Base-by-base conservation (phyloP, 1,284 basidiomycete genomes). In the Volvariella volvacea region DNA sequence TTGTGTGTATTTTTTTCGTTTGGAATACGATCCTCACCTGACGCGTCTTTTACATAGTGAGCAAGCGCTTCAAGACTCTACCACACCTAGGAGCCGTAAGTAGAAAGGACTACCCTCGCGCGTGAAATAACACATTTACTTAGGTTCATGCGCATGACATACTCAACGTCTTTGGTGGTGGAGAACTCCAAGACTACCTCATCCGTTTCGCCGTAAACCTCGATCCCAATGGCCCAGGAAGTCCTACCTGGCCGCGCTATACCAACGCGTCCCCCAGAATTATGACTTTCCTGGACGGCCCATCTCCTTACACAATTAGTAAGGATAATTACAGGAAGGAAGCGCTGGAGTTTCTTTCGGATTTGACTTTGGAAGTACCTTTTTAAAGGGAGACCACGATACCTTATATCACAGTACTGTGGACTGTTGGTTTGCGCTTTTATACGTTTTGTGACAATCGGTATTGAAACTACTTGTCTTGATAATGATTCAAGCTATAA, bases 171-270 rank as follows among this genome's bases (percentile, higher is more conserved):
- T 40, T 30, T n/a, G 19, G 4, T 17, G 38, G 38, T 9, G 25
- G 22, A 21, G 21, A 21, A 22, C 33, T 42, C 39, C 2, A 3
- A n/a, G 39, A 42, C 32, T 22, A 22, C 31, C 28, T 45, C 10
- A 45, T 40, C 19, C 39, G 39, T 12, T 16, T 20, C 2, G 17
- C 22, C 15, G 25, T 21, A 22, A 32, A 31, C 32, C 37, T 31
- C 40, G 61, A 78, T 44, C 76, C 76, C 2, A 80, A 78, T 42
- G 63, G 66, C 1, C 55, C 50, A n/a, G 31, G 46, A 7, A 52
- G 50, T 28, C 55, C 66, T 36, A 52, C 56, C 4, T 80, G 78
- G 79, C 78, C 79, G 0, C 58, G 65, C 25, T 80, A 77, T 46
- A 61, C 64, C 2, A 48, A 58, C 1, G 41, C 46, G 0, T 56